Base-by-base conservation (phyloP, 202 grass and related monocot species). In the Musa balbisiana region DNA sequence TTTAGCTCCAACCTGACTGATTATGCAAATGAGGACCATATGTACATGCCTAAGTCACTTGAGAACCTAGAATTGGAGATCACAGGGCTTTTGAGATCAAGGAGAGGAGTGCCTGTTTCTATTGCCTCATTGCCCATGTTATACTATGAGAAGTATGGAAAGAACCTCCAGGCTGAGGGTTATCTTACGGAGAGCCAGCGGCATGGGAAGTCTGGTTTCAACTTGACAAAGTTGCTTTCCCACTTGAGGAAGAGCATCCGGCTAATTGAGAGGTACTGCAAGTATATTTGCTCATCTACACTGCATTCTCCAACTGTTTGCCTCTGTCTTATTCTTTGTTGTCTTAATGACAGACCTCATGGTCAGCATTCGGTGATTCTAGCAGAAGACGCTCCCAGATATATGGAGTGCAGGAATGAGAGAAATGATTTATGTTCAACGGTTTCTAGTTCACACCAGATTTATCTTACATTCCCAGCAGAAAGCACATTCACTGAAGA, bases 31-130 rank as follows among this genome's bases (percentile, higher is more conserved):
- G 51, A 76, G 8, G 77, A 78, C 22, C 58, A 60, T 73, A 24
- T 13, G 21, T n/a, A 56, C 2, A 66, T 54, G 26, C 23, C 69
- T 15, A 81, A 17, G 43, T 69, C 80, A 80, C 75, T 87, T 16
- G 70, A 62, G 63, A 85, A 78, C 58, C 55, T 96, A 51, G 92
- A 96, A 64, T 69, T 82, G 63, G 80, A 92, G 75, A 88, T 92
- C 16, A 82, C 82, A 49, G 67, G 80, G 49, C 71, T 96, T 16
- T 71, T 84, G 67, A 80, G 3, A 55, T 81, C 50, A n/a, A 77
- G 8, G 53, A 65, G 3, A 49, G 65, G 86, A 17, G 27, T 17
- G 11, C 75, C 68, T 19, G 82, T 92, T 55, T 76, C 69, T 2
- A 75, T 92, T 17, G 85, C 73, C 11, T 77, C 56, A 19, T 74